A percentile compares a stretch with the other conserved stretches of the same genome.
phyloP scores from a whole-genome alignment of 768 basidiomycete species.

The Brasilioporus rufonigricans region DNA sequence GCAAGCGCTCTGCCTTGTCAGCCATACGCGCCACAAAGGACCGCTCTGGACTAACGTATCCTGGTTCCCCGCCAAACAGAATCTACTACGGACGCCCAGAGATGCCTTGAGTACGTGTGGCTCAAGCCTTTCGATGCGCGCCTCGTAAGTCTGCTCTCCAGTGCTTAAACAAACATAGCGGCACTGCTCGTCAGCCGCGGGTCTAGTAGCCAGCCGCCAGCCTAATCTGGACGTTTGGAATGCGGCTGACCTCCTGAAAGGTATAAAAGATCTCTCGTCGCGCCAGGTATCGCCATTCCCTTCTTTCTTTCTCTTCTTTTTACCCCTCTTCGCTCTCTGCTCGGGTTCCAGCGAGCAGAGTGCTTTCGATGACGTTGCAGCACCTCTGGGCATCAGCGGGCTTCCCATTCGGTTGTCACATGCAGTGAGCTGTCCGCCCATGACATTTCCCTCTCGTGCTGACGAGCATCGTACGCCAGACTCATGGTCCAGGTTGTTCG shows the following conservation, averaged over 20 bases:
- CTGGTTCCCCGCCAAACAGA: too few relatives aligned
- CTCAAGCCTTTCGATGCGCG: too few relatives aligned
- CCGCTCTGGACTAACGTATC: too few relatives aligned
- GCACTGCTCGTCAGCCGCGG: background rate
- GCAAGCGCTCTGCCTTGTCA: too few relatives aligned
- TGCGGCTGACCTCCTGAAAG: slow-evolving; percentile 1
- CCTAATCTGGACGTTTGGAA: background rate
- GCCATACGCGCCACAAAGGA: too few relatives aligned
- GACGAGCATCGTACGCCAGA: background rate
- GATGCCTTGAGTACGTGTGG: too few relatives aligned
- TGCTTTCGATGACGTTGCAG: background rate
- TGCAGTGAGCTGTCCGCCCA: background rate
- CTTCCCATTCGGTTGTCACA: too few relatives aligned
- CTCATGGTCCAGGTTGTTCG: background rate
- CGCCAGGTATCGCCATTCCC: background rate
- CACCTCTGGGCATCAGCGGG: background rate
- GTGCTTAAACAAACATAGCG: too few relatives aligned
- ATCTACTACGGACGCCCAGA: too few relatives aligned
- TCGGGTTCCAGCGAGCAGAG: background rate
- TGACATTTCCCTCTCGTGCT: background rate
- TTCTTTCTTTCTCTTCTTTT: background rate
- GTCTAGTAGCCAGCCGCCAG: background rate
- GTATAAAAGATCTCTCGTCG: background rate
- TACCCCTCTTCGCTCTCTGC: background rate
- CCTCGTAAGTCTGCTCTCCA: too few relatives aligned